Percentiles rank a stretch among this genome's conserved stretches.
Evolutionary conservation across 2,329 filamentous ascomycete genomes (phyloP).

Genomic region (Trichoderma polysporum): DNA sequence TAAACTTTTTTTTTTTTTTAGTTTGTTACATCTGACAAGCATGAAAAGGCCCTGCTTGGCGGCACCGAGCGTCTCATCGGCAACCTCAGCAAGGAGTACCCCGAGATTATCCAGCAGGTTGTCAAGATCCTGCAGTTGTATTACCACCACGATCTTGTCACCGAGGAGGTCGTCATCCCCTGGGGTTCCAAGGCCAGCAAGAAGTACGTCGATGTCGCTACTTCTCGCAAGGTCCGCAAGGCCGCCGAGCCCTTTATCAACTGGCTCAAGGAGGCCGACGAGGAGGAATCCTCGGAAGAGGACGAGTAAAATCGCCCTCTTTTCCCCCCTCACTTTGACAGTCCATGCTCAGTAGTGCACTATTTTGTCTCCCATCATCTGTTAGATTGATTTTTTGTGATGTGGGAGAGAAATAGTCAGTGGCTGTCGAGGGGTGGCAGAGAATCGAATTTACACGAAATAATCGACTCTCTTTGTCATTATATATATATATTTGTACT

Average conservation of each 20-base stretch:
- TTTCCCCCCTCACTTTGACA: neutral
- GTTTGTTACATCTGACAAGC: conserved; percentile 83
- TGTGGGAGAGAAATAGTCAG: neutral
- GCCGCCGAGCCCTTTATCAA: conserved; percentile 89
- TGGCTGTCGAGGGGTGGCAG: neutral
- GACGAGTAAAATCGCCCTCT: conserved; percentile 17
- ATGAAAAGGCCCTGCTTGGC: conserved; percentile 93
- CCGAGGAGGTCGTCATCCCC: conserved; percentile 81
- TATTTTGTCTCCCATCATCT: neutral
- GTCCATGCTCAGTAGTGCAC: neutral
- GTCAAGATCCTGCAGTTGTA: conserved; percentile 85
- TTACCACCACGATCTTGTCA: conserved; percentile 87
- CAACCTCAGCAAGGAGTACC: conserved; percentile 68
- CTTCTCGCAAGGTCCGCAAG: conserved; percentile 94
- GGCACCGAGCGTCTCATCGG: conserved; percentile 91
- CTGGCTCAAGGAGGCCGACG: conserved; percentile 87
- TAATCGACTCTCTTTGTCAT: too few relatives aligned
- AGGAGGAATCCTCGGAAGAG: conserved; percentile 62
- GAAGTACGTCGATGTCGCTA: conserved; percentile 90
- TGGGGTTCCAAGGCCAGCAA: conserved; percentile 97
- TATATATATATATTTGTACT: neutral
- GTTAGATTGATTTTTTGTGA: conserved; percentile 2
- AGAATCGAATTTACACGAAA: too few relatives aligned
- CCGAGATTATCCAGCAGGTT: conserved; percentile 72
- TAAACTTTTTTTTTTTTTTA: neutral